Conservation (phyloP, 306 rosid species). For the Coriaria nepalensis region DNA sequence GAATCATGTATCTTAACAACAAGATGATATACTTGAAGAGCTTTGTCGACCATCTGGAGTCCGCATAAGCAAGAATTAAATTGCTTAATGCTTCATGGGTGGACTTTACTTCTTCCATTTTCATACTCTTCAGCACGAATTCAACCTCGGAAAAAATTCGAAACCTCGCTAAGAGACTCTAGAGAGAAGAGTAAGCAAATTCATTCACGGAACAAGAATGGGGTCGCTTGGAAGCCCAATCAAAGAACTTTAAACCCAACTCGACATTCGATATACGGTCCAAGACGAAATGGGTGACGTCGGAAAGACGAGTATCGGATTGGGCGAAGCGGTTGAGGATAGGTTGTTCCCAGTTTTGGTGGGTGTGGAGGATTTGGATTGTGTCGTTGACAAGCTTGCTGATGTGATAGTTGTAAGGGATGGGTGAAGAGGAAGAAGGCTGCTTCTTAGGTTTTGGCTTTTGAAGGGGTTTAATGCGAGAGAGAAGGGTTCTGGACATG, state of each 20-base stretch:
- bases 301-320: constrained; percentile 36
- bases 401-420: constrained; percentile 16
- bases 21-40: constrained; percentile 28
- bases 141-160: constrained; percentile 47
- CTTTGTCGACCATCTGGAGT: constrained; percentile 44
- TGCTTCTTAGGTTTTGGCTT: constrained; percentile 6
- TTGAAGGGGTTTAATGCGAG: constrained; percentile 49
- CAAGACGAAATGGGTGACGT: constrained; percentile 60
- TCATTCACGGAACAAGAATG: constrained; percentile 30
- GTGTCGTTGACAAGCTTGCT: constrained; percentile 29
- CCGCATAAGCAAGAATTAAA: constrained; percentile 36
- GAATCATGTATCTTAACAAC: constrained; percentile 26
- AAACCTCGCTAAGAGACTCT: constrained; percentile 47
- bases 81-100: constrained; percentile 38
- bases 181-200: constrained; percentile 47
- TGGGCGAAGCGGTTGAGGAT: constrained; percentile 42
- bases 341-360: constrained; percentile 33
- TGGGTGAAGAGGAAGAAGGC: constrained; percentile 12
- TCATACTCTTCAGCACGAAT: constrained; percentile 27
- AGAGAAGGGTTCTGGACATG: constrained; percentile 63
- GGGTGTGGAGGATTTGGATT: constrained; percentile 43
- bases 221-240: constrained; percentile 49
- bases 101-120: constrained; percentile 25
- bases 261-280: constrained; percentile 45
- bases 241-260: constrained; percentile 53